Base-by-base conservation (phyloP, 352 stramenopile genomes). In the Globisporangium orthogonon region DNA sequence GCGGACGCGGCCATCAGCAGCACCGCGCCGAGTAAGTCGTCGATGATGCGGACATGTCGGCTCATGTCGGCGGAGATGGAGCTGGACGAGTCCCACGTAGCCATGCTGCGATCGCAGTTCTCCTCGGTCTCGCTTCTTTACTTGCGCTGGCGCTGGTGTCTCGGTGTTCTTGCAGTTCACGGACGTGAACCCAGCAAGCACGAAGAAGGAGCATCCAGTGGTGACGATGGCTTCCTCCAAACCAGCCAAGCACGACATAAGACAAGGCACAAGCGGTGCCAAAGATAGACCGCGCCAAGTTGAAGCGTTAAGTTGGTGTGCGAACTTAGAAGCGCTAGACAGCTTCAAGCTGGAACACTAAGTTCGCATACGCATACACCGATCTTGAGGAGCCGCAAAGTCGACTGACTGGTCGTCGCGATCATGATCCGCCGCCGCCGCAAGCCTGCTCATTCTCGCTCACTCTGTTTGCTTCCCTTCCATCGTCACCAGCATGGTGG, bases 1-100 rank as follows among this genome's bases (percentile, higher is more conserved):
- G 60, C 70, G 2, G 76, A 64, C 0, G 73, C 69, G 11, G 74
- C 74, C 11, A 91, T 66, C 29, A 93, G 58, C 10, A 91, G 58
- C 30, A 93, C 67, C 3, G 70, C 70, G 5, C 80, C 80, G 29
- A 93, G 68, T 29, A 93, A 58, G 50, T 93, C 80, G 52, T 93
- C 71, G 41, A 93, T 87, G 62, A 89, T 80, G 61, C 81, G 70
- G 14, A 89, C 79, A 43, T 71, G 74, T 11, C 76, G 68, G 47
- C n/a, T n/a, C n/a, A n/a, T 2, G 17, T 48, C 7, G 35, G 1
- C 7, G 35, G 31, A 37, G 31, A 7, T 7, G 31, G 7, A 40
- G 33, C 48, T 63, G 50, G 50, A 61, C 0, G 5, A n/a, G 17
- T 62, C 29, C 48, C 47, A 56, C 17, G 60, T 23, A 49, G 60